These are phyloP conservation scores for Neopestalotiopsis rosae DNA, from an alignment of 2,329 filamentous ascomycete genomes.

Conservation along the genomic window DNA sequence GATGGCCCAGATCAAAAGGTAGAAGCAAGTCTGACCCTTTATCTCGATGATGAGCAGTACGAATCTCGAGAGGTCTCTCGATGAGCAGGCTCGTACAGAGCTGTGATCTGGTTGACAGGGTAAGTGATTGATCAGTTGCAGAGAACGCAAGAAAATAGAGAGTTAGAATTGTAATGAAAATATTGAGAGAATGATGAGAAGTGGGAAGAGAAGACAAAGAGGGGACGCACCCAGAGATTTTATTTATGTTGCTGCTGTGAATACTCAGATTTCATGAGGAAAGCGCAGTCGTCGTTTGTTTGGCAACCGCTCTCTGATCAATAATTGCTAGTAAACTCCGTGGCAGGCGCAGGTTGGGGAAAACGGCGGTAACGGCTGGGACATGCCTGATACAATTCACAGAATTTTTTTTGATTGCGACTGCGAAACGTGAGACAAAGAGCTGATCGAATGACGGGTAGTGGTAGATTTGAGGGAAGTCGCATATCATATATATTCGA, in stretches of 20 bases:
- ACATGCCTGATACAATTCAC: background rate
- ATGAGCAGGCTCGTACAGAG: background rate
- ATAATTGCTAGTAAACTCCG: background rate
- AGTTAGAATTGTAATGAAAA: background rate
- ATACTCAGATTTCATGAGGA: background rate
- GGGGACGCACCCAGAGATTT: background rate
- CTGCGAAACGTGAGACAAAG: background rate
- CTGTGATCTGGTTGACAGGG: background rate
- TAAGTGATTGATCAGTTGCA: background rate
- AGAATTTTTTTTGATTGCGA: background rate
- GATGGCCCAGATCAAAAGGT: background rate
- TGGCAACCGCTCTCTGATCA: background rate
- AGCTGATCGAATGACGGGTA: background rate
- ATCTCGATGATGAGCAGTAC: background rate
- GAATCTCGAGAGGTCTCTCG: background rate
- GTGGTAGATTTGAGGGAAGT: background rate
- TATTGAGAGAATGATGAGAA: background rate
- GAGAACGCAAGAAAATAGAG: background rate
- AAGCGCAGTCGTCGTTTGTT: background rate
- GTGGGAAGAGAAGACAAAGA: too few relatives aligned
- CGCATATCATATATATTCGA: slow-evolving; percentile 2
- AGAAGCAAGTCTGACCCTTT: background rate
- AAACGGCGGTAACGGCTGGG: background rate
- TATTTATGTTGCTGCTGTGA: slow-evolving; percentile 1
- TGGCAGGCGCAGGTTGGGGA: background rate